Conservation (phyloP, 2,329 filamentous ascomycete genomes). For the Coniosporium tulheliwenetii region DNA sequence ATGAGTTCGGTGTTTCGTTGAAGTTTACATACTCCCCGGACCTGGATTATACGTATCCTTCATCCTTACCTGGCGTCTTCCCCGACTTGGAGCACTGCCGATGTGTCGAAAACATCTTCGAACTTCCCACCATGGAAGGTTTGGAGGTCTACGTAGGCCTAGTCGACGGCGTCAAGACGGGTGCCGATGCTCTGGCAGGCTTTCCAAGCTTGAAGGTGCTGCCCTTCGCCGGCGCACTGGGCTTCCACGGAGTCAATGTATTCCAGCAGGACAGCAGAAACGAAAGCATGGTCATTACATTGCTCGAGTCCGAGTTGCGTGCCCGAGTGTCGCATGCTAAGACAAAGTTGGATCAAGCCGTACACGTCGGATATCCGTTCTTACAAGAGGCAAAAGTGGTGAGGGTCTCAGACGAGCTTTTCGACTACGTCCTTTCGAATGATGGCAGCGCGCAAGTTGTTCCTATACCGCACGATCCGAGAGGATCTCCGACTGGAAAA, state of each 20-base stretch:
- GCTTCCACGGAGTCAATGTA: conserved; percentile 80
- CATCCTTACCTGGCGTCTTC: conserved; percentile 77
- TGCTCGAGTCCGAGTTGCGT: conserved; percentile 57
- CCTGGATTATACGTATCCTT: conserved; percentile 69
- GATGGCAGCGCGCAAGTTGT: conserved; percentile 47
- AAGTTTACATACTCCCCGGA: conserved; percentile 81
- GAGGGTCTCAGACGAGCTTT: conserved; percentile 82
- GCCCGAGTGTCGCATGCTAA: conserved; percentile 60
- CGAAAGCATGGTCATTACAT: conserved; percentile 85
- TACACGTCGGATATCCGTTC: conserved; percentile 90
- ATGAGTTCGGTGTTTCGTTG: conserved; percentile 79
- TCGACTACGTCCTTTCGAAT: conserved; percentile 63
- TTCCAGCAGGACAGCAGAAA: conserved; percentile 95
- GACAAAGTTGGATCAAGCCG: conserved; percentile 64
- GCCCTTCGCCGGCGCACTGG: conserved; percentile 65
- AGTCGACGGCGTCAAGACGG: conserved; percentile 70
- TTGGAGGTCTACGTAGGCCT: conserved; percentile 73
- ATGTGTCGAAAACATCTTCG: conserved; percentile 92
- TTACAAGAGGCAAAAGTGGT: conserved; percentile 84
- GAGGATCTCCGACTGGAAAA: conserved; percentile 67
- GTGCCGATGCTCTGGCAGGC: conserved; percentile 69
- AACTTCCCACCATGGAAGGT: conserved; percentile 82
- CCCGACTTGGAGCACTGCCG: conserved; percentile 75
- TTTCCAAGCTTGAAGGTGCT: conserved; percentile 84
- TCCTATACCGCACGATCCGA: conserved; percentile 53